A percentile compares a stretch with the other conserved stretches of the same genome.
These are phyloP conservation scores for Cryphonectria carpinicola DNA, from an alignment of 2,329 filamentous ascomycete species.

Conservation along the genomic window DNA sequence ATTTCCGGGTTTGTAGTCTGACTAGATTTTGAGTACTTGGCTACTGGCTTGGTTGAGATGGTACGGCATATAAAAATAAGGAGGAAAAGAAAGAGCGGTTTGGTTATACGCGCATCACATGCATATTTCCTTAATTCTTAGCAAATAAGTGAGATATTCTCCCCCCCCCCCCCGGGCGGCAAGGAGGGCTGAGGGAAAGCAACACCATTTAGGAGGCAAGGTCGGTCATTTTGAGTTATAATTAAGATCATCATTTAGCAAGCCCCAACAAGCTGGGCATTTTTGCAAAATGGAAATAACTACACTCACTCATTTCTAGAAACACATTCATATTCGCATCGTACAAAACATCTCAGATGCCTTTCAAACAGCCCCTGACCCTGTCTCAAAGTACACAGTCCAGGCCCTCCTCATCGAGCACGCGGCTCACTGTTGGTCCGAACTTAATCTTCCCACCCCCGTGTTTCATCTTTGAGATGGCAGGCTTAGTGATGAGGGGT, in stretches of 20 bases:
- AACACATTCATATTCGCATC: not conserved
- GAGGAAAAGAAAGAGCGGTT: not conserved
- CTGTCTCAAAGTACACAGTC: not conserved
- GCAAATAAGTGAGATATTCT: not conserved
- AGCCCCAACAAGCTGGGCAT: not conserved
- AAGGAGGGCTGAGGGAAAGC: not conserved
- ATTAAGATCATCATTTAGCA: not conserved
- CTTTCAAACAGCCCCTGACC: not conserved
- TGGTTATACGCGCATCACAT: not conserved
- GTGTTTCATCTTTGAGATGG: conserved; percentile 27
- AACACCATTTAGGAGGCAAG: not conserved
- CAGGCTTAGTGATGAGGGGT: conserved; percentile 18
- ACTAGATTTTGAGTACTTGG: not conserved
- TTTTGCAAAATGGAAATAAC: not conserved
- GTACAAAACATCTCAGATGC: not conserved
- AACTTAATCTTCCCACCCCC: conserved; percentile 1
- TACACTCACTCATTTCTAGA: not conserved
- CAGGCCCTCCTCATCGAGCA: not conserved
- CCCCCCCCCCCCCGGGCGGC: too few species aligned
- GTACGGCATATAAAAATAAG: not conserved
- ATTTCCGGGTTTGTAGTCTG: not conserved
- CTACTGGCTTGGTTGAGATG: not conserved
- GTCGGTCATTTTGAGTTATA: not conserved
- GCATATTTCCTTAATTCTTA: not conserved
- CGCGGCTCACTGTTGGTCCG: not conserved